Base-by-base conservation (phyloP, 1,284 basidiomycete species). In the Austroboletus novae-zelandiae region DNA sequence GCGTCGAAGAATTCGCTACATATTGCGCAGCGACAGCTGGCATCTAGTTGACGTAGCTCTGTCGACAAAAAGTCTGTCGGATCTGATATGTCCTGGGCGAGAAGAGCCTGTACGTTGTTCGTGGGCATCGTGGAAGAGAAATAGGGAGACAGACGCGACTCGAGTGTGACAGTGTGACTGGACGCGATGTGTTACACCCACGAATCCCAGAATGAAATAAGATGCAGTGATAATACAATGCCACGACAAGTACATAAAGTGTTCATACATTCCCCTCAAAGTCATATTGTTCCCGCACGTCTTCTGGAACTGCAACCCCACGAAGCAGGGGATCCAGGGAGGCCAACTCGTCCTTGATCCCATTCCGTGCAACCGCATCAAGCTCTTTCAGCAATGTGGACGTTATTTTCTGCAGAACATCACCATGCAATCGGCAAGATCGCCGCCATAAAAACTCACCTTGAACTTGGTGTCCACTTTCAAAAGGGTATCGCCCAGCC, bases 401-500 rank as follows among this genome's bases (percentile, higher is more conserved):
- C 23, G 84, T 85, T 56, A 93, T 82, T 84, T 92, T 94, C 91
- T 92, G 64, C 25, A 25, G 45, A 10, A 17, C 1, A 39, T 58
- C 43, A 50, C 29, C 36, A 51, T 40, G 36, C 20, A 9, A 46
- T 45, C 20, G 45, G 18, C 40, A 52, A 43, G 30, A n/a, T 34
- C 32, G 35, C 17, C 23, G 9, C 20, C 17, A 32, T 48, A 45
- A 27, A 23, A 47, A 67, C 78, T 41, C 42, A 91, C 90, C 76
- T 91, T 94, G 58, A 94, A 78, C 66, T 89, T 89, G 30, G 75
- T 74, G 65, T 94, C 91, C 43, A 91, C 83, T 68, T 92, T 92
- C 41, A 84, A 56, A 7, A 93, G 78, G 64, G 83, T 79, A 47
- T 94, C 91, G 5, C 79, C 83, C n/a, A 85, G 63, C 6, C 72